Conservation (phyloP, 2,329 filamentous ascomycete genomes). For the Arthrobotrys sphaeroides region DNA sequence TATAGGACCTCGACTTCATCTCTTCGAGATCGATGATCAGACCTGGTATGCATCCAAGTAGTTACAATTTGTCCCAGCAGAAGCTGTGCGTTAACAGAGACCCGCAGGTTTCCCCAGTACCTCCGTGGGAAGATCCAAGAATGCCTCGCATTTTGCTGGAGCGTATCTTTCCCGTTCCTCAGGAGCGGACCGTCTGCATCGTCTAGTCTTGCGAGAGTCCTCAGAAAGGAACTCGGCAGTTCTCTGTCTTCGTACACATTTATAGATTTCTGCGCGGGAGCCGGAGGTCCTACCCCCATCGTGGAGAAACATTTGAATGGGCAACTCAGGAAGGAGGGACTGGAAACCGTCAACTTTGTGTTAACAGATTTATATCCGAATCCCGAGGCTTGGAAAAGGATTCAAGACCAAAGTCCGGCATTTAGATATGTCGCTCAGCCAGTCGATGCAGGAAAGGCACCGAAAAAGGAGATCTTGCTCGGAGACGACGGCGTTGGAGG, state of each 20-base stretch:
- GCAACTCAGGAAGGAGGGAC: constrained; percentile 38
- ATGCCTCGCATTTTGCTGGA: constrained; percentile 73
- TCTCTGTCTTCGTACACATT: constrained; percentile 69
- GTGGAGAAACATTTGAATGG: constrained; percentile 71
- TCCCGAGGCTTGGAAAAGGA: constrained; percentile 68
- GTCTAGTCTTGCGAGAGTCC: constrained; percentile 69
- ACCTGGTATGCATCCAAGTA: constrained; percentile 65
- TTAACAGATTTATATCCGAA: constrained; percentile 75
- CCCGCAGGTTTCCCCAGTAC: constrained; percentile 71
- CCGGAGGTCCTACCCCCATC: constrained; percentile 74
- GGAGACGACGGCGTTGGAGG: constrained; percentile 18
- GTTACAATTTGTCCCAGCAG: constrained; percentile 26
- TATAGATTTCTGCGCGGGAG: constrained; percentile 80
- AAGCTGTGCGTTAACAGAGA: constrained; percentile 19
- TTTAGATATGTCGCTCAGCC: constrained; percentile 70
- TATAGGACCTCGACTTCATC: constrained; percentile 69
- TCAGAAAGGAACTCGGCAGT: constrained; percentile 66
- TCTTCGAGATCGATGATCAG: constrained; percentile 75
- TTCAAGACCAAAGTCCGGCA: constrained; percentile 65
- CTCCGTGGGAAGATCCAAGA: constrained; percentile 73
- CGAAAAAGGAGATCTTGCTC: constrained; percentile 63
- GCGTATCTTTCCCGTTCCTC: constrained; percentile 63
- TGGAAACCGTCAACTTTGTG: constrained; percentile 67
- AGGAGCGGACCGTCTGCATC: constrained; percentile 61
- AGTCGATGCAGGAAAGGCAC: constrained; percentile 73